These are phyloP conservation scores for Beauveria australis DNA, from an alignment of 2,329 filamentous ascomycete genomes.

Conservation along the genomic window DNA sequence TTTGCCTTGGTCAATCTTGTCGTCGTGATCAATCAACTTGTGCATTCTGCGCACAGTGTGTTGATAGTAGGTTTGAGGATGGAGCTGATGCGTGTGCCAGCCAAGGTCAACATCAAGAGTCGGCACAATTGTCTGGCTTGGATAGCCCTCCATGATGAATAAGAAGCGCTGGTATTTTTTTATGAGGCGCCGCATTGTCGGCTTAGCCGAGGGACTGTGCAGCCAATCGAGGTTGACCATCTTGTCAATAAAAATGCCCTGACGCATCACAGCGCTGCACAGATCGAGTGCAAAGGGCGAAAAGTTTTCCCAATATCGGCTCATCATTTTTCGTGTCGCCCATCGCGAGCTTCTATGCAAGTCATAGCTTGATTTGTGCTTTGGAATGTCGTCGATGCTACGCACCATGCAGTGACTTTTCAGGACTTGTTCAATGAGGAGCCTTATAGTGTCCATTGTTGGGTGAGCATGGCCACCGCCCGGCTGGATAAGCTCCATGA, in stretches of 20 bases:
- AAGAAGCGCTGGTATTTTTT: conserved; percentile 59
- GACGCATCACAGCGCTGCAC: conserved; percentile 55
- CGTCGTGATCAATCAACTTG: conserved; percentile 71
- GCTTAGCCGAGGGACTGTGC: conserved; percentile 55
- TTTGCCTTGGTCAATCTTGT: conserved; percentile 65
- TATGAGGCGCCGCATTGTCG: conserved; percentile 58
- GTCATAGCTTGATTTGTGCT: conserved; percentile 16
- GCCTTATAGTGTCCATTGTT: conserved; percentile 43
- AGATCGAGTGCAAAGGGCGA: conserved; percentile 58
- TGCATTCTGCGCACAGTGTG: conserved; percentile 40
- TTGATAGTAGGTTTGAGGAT: conserved; percentile 51
- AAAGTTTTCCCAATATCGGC: conserved; percentile 61
- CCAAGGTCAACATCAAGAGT: conserved; percentile 68
- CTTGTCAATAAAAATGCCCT: conserved; percentile 60
- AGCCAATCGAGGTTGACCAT: conserved; percentile 74
- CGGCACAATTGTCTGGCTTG: conserved; percentile 48
- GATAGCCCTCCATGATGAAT: conserved; percentile 13
- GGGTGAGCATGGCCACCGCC: conserved; percentile 18
- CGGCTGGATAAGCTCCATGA: conserved; percentile 32
- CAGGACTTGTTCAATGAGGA: conserved; percentile 40
- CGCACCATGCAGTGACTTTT: conserved; percentile 28
- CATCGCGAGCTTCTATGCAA: conserved; percentile 27
- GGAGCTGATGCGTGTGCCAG: conserved; percentile 77
- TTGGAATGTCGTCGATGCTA: conserved; percentile 27
- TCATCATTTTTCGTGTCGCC: conserved; percentile 59